Base-by-base conservation (phyloP, 805 yeast genomes). In the Brettanomyces nanus region DNA sequence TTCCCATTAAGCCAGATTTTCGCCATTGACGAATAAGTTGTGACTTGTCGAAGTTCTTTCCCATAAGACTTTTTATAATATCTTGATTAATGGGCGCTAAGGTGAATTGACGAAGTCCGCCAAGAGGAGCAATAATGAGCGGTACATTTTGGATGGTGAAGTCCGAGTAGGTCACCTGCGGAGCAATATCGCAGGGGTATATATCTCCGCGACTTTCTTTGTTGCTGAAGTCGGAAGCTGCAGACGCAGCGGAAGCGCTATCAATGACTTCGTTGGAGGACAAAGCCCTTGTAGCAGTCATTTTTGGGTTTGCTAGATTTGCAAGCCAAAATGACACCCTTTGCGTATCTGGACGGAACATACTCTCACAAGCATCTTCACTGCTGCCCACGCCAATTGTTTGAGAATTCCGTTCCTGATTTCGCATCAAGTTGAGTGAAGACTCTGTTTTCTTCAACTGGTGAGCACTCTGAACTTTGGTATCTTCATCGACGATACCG, bases 91-190 rank as follows among this genome's bases (percentile, higher is more conserved):
- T 32, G 3, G 52, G 33, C 3, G 62, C 54, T 43, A 55, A 52
- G 5, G 69, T 46, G 33, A 60, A 56, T 39, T 65, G 67, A 36
- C 69, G 56, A 15, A 66, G 42, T 0, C 71, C 71, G 31, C 71
- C 71, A 36, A 65, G 51, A 2, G 69, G 65, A 21, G 67, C 52
- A 15, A 65, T 44, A 27, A 66, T 39, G n/a, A 66, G 33, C 2
- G 66, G 54, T 28, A 27, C 23, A 6, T 19, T 13, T 28, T 5
- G 33, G 13, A 11, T 4, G 10, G 38, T 19, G 9, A 9, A 6
- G 19, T 28, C 38, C 6, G 33, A 29, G 38, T 19, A 28, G 3
- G 13, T n/a, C n/a, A 35, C 28, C 4, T 21, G 23, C 9, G 38
- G 33, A 6, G 18, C 17, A 11, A 28, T 28, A 27, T 35, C 38